A percentile compares a stretch with the other conserved stretches of the same genome.
Conservation (phyloP, 1,284 basidiomycete genomes). For the Naganishia sp. region DNA sequence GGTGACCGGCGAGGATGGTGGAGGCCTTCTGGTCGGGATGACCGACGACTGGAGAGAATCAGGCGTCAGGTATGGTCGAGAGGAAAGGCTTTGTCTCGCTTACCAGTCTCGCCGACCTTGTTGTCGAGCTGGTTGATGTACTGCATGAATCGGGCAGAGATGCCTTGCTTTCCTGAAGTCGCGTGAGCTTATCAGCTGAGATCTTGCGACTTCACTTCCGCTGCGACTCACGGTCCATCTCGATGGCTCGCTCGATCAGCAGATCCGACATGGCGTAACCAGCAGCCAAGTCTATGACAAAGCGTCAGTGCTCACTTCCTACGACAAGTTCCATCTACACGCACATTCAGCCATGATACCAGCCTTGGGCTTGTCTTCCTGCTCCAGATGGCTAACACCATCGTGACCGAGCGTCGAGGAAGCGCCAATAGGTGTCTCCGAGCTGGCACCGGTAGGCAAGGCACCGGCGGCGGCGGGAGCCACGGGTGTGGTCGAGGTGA, state of each 20-base stretch:
- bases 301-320: not conserved
- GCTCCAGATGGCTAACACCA: conserved; percentile 39
- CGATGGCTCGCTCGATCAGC: conserved; percentile 80
- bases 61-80: not conserved
- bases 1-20: conserved; percentile 63
- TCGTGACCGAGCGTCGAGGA: conserved; percentile 32
- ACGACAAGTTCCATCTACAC: conserved; percentile 23
- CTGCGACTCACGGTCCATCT: conserved; percentile 70
- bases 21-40: conserved; percentile 63
- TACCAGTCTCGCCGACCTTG: conserved; percentile 65
- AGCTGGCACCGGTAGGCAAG: conserved; percentile 44
- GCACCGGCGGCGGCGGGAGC: conserved; percentile 44
- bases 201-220: no score
- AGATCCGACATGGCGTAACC: conserved; percentile 80
- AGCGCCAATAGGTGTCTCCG: conserved; percentile 47
- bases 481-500: conserved; percentile 45
- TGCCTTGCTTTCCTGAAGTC: conserved; percentile 73
- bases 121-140: conserved; percentile 74
- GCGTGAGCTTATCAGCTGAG: not conserved
- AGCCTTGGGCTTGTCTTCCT: conserved; percentile 55
- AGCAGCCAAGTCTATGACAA: conserved; percentile 61
- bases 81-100: not conserved
- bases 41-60: conserved; percentile 41
- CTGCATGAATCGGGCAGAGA: conserved; percentile 75
- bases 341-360: conserved; percentile 40